Evolutionary conservation across 2,329 filamentous ascomycete species (phyloP), one percentile per base, ranked within the genome.

Genomic region (Microdochium trichocladiopsis): DNA sequence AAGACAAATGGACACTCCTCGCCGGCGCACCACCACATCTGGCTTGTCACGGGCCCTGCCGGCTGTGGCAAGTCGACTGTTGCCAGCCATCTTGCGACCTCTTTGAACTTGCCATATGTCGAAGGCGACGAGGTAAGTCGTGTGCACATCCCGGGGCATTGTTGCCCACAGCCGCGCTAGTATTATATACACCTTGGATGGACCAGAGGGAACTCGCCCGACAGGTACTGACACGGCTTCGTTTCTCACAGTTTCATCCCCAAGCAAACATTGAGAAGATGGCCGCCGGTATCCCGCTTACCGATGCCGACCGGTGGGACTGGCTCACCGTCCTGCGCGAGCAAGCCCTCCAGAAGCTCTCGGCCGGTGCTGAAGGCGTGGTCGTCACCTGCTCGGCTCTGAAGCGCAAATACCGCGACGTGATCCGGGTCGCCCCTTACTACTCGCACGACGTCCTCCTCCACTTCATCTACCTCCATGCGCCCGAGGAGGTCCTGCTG

Each of bases 321-420:
- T 99, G 94, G 94, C 84, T 99, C 57, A 89, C 87, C 48, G 77
- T 78, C 12, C 78, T 94, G 14, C 87, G 89, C 57, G 81, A 90
- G 58, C 86, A 84, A 62, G 82, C 83, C 6, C 74, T 84, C 52
- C 70, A 71, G 51, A 74, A 74, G 50, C 74, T 87, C 54, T 72
- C 75, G 52, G 70, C 69, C 49, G 83, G 84, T 36, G 77, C 80
- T 18, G 72, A 79, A 25, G 87, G 90, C 49, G 94, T 96, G n/a
- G 89, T 99, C 49, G 81, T 99, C 55, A 96, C 94, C 51, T 99
- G 94, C 78, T 96, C 90, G 12, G 94, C 93, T 1, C 80, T 99
- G 51, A 97, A 97, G 78, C 88, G 89, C 68, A 96, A 95, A 73
- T 99, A 99, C 76, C 86, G 94, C 61, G 94, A 99, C 63, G 88